These are phyloP conservation scores for Calamus simplicifolius DNA, from an alignment of 176 grass and related monocot genomes.

Conservation along the genomic window DNA sequence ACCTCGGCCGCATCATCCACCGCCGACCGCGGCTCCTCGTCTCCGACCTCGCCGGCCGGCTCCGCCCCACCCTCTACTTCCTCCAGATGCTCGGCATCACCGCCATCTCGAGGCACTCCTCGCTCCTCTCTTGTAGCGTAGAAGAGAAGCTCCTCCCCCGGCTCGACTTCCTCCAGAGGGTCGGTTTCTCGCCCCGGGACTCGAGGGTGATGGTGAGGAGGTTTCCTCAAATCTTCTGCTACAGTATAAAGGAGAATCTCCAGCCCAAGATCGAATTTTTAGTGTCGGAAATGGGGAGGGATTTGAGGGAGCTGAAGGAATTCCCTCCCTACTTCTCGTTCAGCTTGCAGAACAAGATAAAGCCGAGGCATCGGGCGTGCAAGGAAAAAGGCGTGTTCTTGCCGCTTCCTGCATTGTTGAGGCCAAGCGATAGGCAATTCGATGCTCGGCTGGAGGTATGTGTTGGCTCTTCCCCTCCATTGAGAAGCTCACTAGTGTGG, in stretches of 20 bases:
- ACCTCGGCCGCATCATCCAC: constrained; percentile 48
- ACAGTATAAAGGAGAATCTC: constrained; percentile 68
- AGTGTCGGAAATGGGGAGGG: constrained; percentile 38
- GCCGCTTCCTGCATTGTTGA: constrained; percentile 66
- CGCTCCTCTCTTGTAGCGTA: constrained; percentile 77
- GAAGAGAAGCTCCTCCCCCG: constrained; percentile 78
- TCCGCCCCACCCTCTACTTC: constrained; percentile 85
- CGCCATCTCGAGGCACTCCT: constrained; percentile 43
- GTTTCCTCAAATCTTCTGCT: constrained; percentile 75
- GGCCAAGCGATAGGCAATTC: constrained; percentile 53
- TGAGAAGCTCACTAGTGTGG: constrained; percentile 57
- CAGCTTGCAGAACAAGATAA: constrained; percentile 58
- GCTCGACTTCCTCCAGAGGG: constrained; percentile 70
- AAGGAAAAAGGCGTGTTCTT: constrained; percentile 37
- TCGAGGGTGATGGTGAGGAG: constrained; percentile 61
- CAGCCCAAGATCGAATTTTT: constrained; percentile 73
- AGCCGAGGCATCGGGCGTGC: constrained; percentile 45
- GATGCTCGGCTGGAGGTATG: constrained; percentile 31
- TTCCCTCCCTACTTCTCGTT: constrained; percentile 90
- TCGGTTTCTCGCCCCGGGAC: constrained; percentile 40
- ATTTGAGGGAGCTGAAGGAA: constrained; percentile 48
- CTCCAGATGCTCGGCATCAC: constrained; percentile 59
- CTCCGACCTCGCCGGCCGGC: constrained; percentile 40
- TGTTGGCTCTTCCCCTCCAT: constrained; percentile 51
- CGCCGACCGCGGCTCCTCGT: constrained; percentile 74